Evolutionary conservation across 2,329 filamentous ascomycete species (phyloP), one percentile per base, ranked within the genome.

Genomic region (Fusarium decemcellulare): DNA sequence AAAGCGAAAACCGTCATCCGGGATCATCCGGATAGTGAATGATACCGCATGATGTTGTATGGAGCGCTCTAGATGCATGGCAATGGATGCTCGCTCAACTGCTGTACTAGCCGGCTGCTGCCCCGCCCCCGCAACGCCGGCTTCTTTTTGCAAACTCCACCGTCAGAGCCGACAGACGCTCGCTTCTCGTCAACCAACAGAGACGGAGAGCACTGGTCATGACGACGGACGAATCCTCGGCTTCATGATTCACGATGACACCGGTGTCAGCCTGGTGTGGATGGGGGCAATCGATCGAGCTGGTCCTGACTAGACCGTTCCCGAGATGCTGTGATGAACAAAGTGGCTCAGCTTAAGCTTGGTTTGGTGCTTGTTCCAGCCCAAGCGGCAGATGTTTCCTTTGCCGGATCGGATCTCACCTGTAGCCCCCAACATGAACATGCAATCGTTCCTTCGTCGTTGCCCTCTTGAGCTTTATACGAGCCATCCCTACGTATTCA

Each of bases 71-170:
- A 18, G 15, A 46, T 61, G 55, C 55, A 61, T 53, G 40, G n/a
- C 53, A 53, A 58, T 59, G 30, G 46, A 53, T 53, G 27, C 44
- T n/a, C 39, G 34, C 50, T 59, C 58, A 40, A 61, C 40, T 34
- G 11, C 32, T 34, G 32, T 11, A 9, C 8, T 34, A 34, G 32
- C 32, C 11, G 32, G 8, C 39, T 40, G 23, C 29, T 64, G 63
- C 67, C 67, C 67, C 67, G 67, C 67, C 67, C 67, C 67, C 67
- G 67, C 67, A 70, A 70, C 67, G 44, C 59, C 63, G 47, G 59
- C 46, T 40, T 56, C 52, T 16, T 37, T 43, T 46, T 8, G 11
- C 18, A 23, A 59, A 65, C 67, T 70, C 67, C 67, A 70, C 67
- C 48, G 15, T 14, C 11, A 46, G 61, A 50, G 63, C 48, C 59